phyloP scores from a whole-genome alignment of 1,284 basidiomycete species.

The Leccinum holopus region DNA sequence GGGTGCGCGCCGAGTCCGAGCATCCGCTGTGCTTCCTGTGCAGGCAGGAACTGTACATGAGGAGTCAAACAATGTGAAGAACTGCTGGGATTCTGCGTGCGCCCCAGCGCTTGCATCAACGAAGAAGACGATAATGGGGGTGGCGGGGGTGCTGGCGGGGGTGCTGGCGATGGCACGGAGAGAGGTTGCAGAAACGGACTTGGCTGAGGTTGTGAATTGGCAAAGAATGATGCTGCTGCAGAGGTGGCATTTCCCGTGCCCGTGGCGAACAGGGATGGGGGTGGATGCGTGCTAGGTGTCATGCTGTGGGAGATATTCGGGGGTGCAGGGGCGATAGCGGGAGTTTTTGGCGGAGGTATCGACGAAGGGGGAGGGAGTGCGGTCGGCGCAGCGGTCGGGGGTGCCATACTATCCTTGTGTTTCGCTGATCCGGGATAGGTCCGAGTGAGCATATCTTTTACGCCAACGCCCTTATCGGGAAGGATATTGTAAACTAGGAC shows the following conservation, averaged over 20 bases:
- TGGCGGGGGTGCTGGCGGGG: constrained; percentile 2
- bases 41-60: constrained; percentile 49
- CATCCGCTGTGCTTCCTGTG: constrained; percentile 57
- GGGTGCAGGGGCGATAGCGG: constrained; percentile 12
- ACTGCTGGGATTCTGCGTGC: constrained; percentile 10
- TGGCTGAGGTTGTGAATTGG: constrained; percentile 28
- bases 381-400: constrained; percentile 17
- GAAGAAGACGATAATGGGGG: constrained; percentile 24
- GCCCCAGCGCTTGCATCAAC: constrained; percentile 27
- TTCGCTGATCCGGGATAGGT: constrained; percentile 20
- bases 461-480: not conserved
- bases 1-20: constrained; percentile 41
- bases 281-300: constrained; percentile 35
- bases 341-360: constrained; percentile 26
- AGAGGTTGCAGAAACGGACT: constrained; percentile 32
- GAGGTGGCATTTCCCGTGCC: constrained; percentile 15
- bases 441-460: constrained; percentile 8
- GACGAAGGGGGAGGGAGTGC: constrained; percentile 15
- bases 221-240: constrained; percentile 18
- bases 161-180: constrained; percentile 18
- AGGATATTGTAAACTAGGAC: constrained; percentile 22
- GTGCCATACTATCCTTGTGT: constrained; percentile 19
- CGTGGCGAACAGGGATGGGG: constrained; percentile 28
- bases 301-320: constrained; percentile 27
- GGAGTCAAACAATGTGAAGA: constrained; percentile 18